These are phyloP conservation scores for Pholiota conissans DNA, from an alignment of 768 basidiomycete genomes.

Conservation along the genomic window DNA sequence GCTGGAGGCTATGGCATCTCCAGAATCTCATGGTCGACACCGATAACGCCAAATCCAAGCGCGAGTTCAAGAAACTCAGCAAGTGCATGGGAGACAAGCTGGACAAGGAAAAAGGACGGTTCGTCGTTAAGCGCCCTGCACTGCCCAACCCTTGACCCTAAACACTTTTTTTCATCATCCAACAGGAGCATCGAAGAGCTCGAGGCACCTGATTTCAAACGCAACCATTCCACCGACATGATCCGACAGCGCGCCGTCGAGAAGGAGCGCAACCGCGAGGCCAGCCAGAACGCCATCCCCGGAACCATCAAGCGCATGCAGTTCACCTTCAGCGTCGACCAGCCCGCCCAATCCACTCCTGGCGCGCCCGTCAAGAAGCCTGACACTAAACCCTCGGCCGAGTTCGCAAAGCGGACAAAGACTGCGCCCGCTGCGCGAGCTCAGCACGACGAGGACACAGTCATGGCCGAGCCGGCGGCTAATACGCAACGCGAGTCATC, in stretches of 20 bases:
- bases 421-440: conserved; percentile 30
- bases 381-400: conserved; percentile 62
- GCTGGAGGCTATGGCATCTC: conserved; percentile 91
- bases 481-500: conserved; percentile 26
- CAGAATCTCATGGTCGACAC: conserved; percentile 90
- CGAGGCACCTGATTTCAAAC: conserved; percentile 79
- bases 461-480: conserved; percentile 28
- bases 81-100: conserved; percentile 90
- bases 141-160: conserved; percentile 34
- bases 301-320: conserved; percentile 88
- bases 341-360: conserved; percentile 48
- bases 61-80: conserved; percentile 88
- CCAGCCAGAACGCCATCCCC: conserved; percentile 57
- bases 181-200: conserved; percentile 82
- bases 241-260: conserved; percentile 80
- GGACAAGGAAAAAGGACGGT: conserved; percentile 92
- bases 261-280: conserved; percentile 78
- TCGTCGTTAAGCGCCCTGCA: conserved; percentile 30
- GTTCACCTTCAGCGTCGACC: conserved; percentile 85
- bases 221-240: conserved; percentile 77
- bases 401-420: conserved; percentile 52
- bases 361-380: conserved; percentile 59
- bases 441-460: conserved; percentile 27
- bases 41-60: conserved; percentile 86
- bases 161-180: conserved; percentile 14